Evolutionary conservation across 108 stramenopile genomes (phyloP).

Genomic region (Skeletonema potamos): DNA sequence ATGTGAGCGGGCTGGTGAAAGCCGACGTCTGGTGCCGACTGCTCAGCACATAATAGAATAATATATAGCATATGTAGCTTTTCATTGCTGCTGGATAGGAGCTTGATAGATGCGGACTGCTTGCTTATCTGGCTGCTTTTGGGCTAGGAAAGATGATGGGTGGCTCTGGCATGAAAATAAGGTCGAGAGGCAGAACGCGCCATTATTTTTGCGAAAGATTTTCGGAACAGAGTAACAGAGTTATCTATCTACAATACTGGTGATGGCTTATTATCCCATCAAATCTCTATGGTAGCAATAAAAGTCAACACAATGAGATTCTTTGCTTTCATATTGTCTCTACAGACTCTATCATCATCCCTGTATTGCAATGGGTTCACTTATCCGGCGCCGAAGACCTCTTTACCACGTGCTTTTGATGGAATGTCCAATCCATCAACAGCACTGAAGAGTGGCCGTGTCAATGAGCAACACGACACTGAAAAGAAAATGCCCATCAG

Average conservation of each 20-base stretch:
- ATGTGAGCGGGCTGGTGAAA: conserved; percentile 1
- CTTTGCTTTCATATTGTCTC: neutral
- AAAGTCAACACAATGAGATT: neutral
- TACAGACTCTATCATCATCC: neutral
- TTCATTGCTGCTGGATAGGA: neutral
- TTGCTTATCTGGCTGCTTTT: too few species aligned
- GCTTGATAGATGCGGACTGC: neutral
- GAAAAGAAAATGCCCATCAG: neutral
- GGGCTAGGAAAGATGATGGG: neutral
- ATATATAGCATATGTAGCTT: neutral
- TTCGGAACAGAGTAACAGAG: too few species aligned
- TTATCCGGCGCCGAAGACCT: neutral
- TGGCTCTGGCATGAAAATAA: neutral
- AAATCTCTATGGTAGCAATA: neutral
- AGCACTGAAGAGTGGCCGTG: neutral
- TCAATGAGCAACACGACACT: neutral
- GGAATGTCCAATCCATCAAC: neutral
- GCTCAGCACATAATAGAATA: neutral
- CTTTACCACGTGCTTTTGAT: neutral
- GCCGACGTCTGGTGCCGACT: neutral
- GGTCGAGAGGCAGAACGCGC: neutral
- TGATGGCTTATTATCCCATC: too few species aligned
- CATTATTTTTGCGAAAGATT: neutral
- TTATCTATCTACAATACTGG: too few species aligned
- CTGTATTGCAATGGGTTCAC: conserved; percentile 2